Percentiles rank a stretch among this genome's conserved stretches.
These are phyloP conservation scores for Phytophthora tentaculata DNA, from an alignment of 352 stramenopile genomes.

Conservation along the genomic window DNA sequence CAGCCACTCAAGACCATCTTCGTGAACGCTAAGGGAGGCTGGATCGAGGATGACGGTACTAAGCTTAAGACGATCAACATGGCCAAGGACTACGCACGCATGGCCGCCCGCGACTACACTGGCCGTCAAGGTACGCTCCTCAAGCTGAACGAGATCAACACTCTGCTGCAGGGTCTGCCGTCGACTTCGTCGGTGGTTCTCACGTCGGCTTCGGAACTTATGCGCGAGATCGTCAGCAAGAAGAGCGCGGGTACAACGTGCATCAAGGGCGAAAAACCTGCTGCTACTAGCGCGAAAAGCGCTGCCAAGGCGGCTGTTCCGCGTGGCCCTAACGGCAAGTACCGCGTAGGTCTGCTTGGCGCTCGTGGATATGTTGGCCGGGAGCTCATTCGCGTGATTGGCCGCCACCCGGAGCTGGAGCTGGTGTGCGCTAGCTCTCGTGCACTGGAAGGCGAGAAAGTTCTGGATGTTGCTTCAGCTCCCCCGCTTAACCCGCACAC, in stretches of 20 bases:
- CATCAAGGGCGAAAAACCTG: conserved; percentile 55
- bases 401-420: conserved; percentile 77
- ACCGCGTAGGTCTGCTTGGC: conserved; percentile 85
- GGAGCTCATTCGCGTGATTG: conserved; percentile 87
- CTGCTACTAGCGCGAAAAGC: conserved; percentile 23
- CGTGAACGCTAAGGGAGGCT: conserved; percentile 89
- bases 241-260: conserved; percentile 88
- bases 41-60: conserved; percentile 86
- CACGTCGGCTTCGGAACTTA: conserved; percentile 81
- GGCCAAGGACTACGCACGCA: conserved; percentile 75
- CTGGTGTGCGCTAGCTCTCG: conserved; percentile 87
- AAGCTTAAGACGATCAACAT: conserved; percentile 89
- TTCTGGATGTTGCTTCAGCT: conserved; percentile 74
- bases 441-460: conserved; percentile 77
- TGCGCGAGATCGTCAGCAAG: conserved; percentile 86
- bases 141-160: conserved; percentile 93
- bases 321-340: conserved; percentile 50
- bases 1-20: conserved; percentile 91
- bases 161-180: conserved; percentile 77
- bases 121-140: conserved; percentile 91
- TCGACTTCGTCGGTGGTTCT: conserved; percentile 85
- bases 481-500: conserved; percentile 87
- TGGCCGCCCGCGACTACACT: conserved; percentile 86
- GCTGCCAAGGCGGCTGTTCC: conserved; percentile 23
- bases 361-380: conserved; percentile 87